Evolutionary conservation across 2,329 filamentous ascomycete genomes (phyloP), one percentile per base, ranked within the genome.

Genomic region (Cladosporium velox): DNA sequence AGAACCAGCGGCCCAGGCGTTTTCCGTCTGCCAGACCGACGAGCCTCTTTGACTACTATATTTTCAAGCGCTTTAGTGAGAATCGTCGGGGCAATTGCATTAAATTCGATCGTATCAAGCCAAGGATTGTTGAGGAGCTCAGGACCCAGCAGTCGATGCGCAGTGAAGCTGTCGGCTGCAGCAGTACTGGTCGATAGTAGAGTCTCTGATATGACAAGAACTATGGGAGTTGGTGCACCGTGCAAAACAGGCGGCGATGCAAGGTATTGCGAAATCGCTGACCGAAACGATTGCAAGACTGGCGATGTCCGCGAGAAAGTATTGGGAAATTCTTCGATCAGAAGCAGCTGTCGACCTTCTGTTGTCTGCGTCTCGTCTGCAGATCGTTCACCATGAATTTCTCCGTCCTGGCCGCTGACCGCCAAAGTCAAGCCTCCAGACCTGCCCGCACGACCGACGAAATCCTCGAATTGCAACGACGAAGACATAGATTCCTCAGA

Each of bases 161-260:
- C 92, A 0, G 95, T 99, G 73, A 98, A 93, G 77, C 91, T 97
- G 74, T 98, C 93, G 14, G 92, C 88, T 11, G 91, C 88, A 1
- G 93, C 90, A 3, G 91, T 93, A 8, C 89, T 93, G 1, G 93
- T 95, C 0, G 91, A 94, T 18, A 97, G 81, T 15, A 96, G 82
- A 0, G 92, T 96, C 78, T 99, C 95, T 0, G 95, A 97, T 60
- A 99, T 88, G 66, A 99, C 86, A 81, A 99, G 89, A 35, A 99
- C 86, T 41, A 98, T 84, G 0, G 95, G 95, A 4, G 67, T 70
- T 14, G 71, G 70, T 12, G 64, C 28, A 44, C 59, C 59, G 8
- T 64, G 44, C 12, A 32, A 10, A 1, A 69, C 44, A 24, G 66
- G 66, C 14, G 70, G 68, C 15, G 87, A 82, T 8, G 90, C 88